Percentiles rank a stretch among this genome's conserved stretches.
Conservation (phyloP, 352 stramenopile genomes). For the Peronosclerospora sorghi region DNA sequence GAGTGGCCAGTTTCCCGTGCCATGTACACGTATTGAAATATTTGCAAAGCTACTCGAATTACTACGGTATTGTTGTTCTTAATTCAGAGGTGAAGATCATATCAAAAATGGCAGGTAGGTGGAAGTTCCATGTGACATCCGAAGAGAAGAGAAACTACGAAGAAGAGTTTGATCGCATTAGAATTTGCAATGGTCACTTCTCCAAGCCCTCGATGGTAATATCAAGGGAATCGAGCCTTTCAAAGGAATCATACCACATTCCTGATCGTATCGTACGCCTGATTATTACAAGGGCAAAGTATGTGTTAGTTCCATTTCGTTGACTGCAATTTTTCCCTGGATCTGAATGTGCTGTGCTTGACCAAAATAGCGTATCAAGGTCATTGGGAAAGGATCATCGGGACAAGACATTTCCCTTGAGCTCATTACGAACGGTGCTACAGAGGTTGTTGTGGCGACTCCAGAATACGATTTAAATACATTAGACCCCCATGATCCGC, state of each 20-base stretch:
- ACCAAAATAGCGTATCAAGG: constrained; percentile 28
- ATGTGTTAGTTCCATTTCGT: no score
- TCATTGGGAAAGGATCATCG: constrained; percentile 58
- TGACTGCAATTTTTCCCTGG: no score
- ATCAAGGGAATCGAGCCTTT: constrained; percentile 52
- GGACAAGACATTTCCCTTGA: constrained; percentile 75
- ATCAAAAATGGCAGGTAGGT: constrained; percentile 22
- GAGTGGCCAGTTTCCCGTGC: constrained; percentile 40
- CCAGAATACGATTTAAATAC: constrained; percentile 24
- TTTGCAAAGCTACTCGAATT: constrained; percentile 47
- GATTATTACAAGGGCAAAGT: constrained; percentile 34
- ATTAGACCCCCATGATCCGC: constrained; percentile 18
- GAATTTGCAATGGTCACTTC: constrained; percentile 77
- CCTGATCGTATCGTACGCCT: constrained; percentile 41
- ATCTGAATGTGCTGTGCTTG: background rate
- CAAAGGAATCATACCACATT: constrained; percentile 30
- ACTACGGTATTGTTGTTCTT: constrained; percentile 44
- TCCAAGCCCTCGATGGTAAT: constrained; percentile 33
- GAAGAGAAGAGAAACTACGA: constrained; percentile 32
- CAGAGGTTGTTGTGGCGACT: constrained; percentile 47
- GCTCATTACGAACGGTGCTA: constrained; percentile 27
- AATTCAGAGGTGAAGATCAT: constrained; percentile 42
- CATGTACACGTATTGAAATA: constrained; percentile 56
- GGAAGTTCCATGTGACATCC: constrained; percentile 31
- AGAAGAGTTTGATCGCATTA: constrained; percentile 61